Base-by-base conservation (phyloP, 2,329 filamentous ascomycete species). In the Arachnomyces sp. region DNA sequence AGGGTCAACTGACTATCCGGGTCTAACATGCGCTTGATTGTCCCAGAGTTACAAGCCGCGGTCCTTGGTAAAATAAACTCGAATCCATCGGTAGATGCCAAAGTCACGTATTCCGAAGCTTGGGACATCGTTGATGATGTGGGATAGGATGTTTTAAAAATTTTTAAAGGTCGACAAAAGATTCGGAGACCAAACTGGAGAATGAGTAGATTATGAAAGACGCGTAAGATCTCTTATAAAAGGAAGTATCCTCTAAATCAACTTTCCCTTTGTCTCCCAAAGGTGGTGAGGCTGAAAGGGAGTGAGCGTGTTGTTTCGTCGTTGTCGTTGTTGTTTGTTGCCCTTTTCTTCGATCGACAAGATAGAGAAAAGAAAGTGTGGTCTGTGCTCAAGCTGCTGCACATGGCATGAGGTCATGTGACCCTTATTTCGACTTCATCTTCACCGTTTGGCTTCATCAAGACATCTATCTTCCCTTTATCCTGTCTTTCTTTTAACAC, bases 11-110 rank as follows among this genome's bases (percentile, higher is more conserved):
- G 62, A 82, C 79, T 81, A 33, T 68, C 63, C 14, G 77, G 73
- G 50, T 82, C 76, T 34, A 84, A 60, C 72, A 82, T 82, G 47
- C 75, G 71, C 47, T 73, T 73, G 52, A 84, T 76, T 2, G 77
- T 76, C 33, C 72, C 74, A 3, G 77, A 78, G 42, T 80, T 67
- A 52, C 69, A 75, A 30, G 78, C 80, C 3, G 75, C 72, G 21
- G 71, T 77, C 49, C 78, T 73, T 15, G 74, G 69, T 31, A 84
- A 59, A 46, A 81, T 68, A 58, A 81, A 83, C 47, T 80, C 76
- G 55, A 75, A 83, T 37, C 72, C 77, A 54, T 84, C 80, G 42
- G 68, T 72, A 1, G 78, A 82, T 15, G 81, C 68, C 4, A 84
- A 66, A 1, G 79, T 82, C 39, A 84, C 77, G 52, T 74, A 82